Evolutionary conservation across 805 yeast genomes (phyloP), one percentile per base, ranked within the genome.

Genomic region (Candida krabiensis): DNA sequence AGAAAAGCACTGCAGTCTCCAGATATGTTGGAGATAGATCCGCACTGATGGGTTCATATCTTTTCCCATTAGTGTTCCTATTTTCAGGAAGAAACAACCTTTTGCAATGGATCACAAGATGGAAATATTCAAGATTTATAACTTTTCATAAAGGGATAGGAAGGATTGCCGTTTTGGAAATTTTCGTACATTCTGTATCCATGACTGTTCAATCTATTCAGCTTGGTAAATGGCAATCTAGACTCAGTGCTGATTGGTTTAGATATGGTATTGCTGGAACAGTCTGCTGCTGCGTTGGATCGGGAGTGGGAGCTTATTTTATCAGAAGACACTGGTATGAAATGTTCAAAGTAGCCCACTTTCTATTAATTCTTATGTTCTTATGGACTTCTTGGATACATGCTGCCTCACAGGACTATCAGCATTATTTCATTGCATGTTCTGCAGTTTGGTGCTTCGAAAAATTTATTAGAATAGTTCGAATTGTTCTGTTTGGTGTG

Each of bases 41-140:
- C 2, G 84, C 79, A 2, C 68, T 79, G 19, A 52, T 77, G 30
- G 56, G 69, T 3, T 66, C 70, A n/a, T 58, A 71, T 61, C 59
- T 65, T 41, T 30, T 71, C 25, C 86, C 87, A 3, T 56, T 78
- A 30, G 45, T 79, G 30, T 63, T 77, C 22, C 57, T 79, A 34
- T 79, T 80, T 53, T 80, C 85, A 2, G 78, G 84, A 28, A 63
- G 86, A 49, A 81, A 81, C 58, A 81, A 80, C 52, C 56, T 82
- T 33, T 56, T 81, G 40, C 79, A 73, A 43, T 75, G 77, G 75
- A 13, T 75, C 13, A 76, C 86, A 1, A 74, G 82, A 18, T 76
- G 83, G 82, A 64, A 66, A 12, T 71, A 62, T 42, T 61, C 80
- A 0, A 67, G 81, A 16, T 81, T 77, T 53, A 65, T 79, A 31